These are phyloP conservation scores for Colletotrichum incanum DNA, from an alignment of 2,329 filamentous ascomycete species.

Conservation along the genomic window DNA sequence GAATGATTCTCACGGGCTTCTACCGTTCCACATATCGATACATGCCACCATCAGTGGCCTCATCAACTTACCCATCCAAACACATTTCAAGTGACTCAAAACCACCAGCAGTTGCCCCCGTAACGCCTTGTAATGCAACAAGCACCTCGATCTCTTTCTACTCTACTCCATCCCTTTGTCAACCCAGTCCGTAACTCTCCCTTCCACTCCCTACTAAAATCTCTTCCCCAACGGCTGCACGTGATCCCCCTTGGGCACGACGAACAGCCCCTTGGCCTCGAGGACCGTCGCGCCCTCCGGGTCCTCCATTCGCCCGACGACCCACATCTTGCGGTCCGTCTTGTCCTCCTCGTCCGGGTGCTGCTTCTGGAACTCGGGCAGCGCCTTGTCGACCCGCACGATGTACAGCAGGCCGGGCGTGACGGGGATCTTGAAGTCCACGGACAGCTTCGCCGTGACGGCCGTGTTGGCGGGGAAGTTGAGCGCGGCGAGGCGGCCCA, in stretches of 20 bases:
- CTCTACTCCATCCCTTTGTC: too few species aligned
- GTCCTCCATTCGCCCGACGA: constrained; percentile 36
- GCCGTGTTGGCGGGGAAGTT: constrained; percentile 35
- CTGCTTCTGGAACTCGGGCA: constrained; percentile 31
- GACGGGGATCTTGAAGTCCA: constrained; percentile 37
- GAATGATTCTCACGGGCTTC: not conserved
- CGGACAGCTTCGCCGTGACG: constrained; percentile 35
- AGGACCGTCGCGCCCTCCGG: constrained; percentile 8
- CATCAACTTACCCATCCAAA: not conserved
- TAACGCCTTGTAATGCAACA: constrained; percentile 8
- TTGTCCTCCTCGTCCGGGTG: constrained; percentile 33
- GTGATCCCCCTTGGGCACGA: constrained; percentile 39
- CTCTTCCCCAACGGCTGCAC: constrained; percentile 30
- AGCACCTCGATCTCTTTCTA: not conserved
- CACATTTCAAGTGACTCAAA: not conserved
- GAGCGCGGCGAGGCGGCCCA: constrained; percentile 47
- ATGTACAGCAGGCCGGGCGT: constrained; percentile 29
- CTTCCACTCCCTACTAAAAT: constrained; percentile 12
- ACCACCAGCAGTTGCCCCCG: not conserved
- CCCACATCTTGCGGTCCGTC: constrained; percentile 40
- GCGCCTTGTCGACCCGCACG: constrained; percentile 26
- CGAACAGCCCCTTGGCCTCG: constrained; percentile 41
- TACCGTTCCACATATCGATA: not conserved
- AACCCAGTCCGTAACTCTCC: too few species aligned
- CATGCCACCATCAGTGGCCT: not conserved